phyloP scores from a whole-genome alignment of 2,329 filamentous ascomycete species.

The Sclerotinia spermophila region DNA sequence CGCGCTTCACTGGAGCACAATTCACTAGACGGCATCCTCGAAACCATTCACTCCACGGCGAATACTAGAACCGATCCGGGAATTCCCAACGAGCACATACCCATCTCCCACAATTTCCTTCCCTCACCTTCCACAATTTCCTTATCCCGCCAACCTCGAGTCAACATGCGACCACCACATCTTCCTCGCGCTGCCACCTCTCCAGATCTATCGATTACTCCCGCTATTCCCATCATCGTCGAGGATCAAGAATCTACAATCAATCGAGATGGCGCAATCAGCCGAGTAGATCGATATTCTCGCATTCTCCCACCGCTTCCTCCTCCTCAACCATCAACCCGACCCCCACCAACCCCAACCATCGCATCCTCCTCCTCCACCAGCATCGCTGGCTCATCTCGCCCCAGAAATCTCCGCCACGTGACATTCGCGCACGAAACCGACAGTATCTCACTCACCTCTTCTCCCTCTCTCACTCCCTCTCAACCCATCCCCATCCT shows the following conservation, averaged over 20 bases:
- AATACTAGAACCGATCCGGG: neutral
- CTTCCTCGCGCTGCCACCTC: neutral
- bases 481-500: neutral
- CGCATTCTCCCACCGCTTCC: neutral
- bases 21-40: neutral
- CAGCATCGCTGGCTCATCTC: no score
- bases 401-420: neutral
- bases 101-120: neutral
- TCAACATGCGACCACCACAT: neutral
- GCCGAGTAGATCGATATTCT: neutral
- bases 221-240: neutral
- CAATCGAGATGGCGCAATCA: neutral
- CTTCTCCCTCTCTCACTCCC: neutral
- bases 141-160: neutral
- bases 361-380: neutral
- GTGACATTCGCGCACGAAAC: neutral
- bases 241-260: neutral
- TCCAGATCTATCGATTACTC: neutral
- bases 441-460: neutral
- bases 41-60: neutral
- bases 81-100: neutral
- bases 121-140: no score
- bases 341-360: no score
- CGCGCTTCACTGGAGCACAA: neutral
- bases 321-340: neutral